Percentiles rank a stretch among this genome's conserved stretches.
phyloP scores from a whole-genome alignment of 139 green algal species.

The Tetraselmis chui region DNA sequence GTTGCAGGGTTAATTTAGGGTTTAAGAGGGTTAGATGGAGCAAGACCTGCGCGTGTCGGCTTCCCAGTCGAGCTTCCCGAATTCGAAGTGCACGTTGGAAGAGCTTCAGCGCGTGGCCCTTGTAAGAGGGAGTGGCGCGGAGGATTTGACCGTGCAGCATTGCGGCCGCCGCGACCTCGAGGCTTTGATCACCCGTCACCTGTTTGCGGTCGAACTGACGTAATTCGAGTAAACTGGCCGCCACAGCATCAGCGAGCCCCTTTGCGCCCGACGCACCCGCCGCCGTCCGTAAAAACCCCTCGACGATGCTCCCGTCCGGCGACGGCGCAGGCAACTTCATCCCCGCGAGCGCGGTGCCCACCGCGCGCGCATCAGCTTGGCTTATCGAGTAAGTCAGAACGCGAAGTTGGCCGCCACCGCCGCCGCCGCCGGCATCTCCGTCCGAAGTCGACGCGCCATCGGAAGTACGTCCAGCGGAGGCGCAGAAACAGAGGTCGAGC shows the following conservation, averaged over 20 bases:
- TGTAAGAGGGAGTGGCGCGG: not conserved
- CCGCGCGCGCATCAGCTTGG: not conserved
- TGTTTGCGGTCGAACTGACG: not conserved
- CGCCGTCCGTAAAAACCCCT: too few relatives aligned
- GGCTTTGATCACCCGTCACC: not conserved
- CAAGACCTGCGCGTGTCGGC: not conserved
- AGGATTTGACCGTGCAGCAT: not conserved
- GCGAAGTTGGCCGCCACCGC: not conserved
- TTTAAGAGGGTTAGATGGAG: too few relatives aligned
- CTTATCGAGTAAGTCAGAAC: not conserved
- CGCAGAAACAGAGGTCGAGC: not conserved
- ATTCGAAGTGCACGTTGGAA: not conserved
- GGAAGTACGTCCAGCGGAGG: too few relatives aligned
- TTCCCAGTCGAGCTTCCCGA: not conserved
- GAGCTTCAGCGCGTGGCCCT: not conserved
- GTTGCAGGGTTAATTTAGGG: too few relatives aligned
- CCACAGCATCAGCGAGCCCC: not conserved
- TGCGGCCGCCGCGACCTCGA: not conserved
- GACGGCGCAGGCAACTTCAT: too few relatives aligned
- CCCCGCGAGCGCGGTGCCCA: not conserved
- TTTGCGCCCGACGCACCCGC: not conserved
- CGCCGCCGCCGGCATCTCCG: not conserved
- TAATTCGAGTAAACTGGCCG: not conserved
- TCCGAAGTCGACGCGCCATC: not conserved
- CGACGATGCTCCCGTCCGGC: too few relatives aligned